phyloP scores from a whole-genome alignment of 768 basidiomycete genomes.

The Lepiota subincarnata region DNA sequence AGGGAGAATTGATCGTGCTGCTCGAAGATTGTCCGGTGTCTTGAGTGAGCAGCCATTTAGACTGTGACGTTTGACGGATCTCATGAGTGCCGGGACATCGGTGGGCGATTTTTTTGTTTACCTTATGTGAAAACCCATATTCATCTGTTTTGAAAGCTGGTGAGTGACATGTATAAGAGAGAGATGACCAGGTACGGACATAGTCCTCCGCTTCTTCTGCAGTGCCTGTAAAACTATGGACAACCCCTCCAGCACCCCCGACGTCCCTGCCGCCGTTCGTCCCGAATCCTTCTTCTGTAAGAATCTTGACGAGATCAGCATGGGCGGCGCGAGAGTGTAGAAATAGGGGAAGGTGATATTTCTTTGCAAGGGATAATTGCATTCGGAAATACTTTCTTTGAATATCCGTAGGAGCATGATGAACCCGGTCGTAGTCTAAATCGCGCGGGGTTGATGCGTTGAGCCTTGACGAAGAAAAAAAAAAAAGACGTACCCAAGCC shows the following conservation, averaged over 20 bases:
- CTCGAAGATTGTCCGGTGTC: slow-evolving; percentile 58
- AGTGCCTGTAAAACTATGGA: slow-evolving; percentile 79
- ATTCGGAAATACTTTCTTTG: slow-evolving; percentile 65
- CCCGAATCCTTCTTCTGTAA: slow-evolving; percentile 63
- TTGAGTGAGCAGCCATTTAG: slow-evolving; percentile 79
- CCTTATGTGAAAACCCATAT: slow-evolving; percentile 72
- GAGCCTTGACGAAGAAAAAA: not conserved
- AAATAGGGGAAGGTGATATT: slow-evolving; percentile 71
- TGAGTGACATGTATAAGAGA: not conserved
- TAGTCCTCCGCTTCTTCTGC: slow-evolving; percentile 59
- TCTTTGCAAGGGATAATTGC: slow-evolving; percentile 65
- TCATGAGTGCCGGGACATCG: not conserved
- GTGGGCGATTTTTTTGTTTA: slow-evolving; percentile 12
- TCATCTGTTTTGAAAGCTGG: slow-evolving; percentile 42
- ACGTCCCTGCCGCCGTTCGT: slow-evolving; percentile 47
- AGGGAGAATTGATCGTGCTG: slow-evolving; percentile 51
- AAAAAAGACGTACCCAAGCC: slow-evolving; percentile 52
- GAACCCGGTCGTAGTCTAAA: slow-evolving; percentile 73
- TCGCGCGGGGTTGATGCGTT: not conserved
- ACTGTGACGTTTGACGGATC: slow-evolving; percentile 27
- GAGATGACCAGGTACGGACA: not conserved
- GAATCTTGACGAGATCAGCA: slow-evolving; percentile 58
- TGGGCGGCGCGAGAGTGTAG: slow-evolving; percentile 81
- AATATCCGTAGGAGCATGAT: slow-evolving; percentile 54
- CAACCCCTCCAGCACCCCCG: slow-evolving; percentile 69